Base-by-base conservation (phyloP, 352 stramenopile genomes). In the Peronospora tabacina region DNA sequence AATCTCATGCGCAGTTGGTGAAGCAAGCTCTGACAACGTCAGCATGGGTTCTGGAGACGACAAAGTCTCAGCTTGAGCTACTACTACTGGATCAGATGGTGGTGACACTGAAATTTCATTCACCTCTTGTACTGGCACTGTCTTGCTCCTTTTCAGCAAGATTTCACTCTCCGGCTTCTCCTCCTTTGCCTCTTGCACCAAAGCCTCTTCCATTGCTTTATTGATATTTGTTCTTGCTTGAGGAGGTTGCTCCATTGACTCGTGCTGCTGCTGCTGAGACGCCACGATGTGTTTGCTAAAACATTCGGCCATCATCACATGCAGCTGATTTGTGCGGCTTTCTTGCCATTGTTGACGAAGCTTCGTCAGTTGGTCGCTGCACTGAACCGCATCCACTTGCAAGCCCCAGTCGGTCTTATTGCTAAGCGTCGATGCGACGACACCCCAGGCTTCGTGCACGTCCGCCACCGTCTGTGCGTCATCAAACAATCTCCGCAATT, bases 391-490 rank as follows among this genome's bases (percentile, higher is more conserved):
- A 36, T 68, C 50, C 16, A 58, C 29, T 0, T 38, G 26, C 15
- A 43, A 2, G 1, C 24, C 34, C 33, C 56, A 24, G 11, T 32
- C 20, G 12, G 39, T 33, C 11, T 47, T 11, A 3, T 4, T 29
- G 12, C 52, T 61, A 0, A 58, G 24, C 5, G 7, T 39, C 13
- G 24, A 32, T 3, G 60, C 55, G 13, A 68, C 44, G 32, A 68
- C 38, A 0, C 50, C 50, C 60, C 60, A 68, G 1, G 55, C 60
- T 20, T 68, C 60, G n/a, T 68, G 60, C 40, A 68, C 49, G 20
- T 57, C 50, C n/a, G 50, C 55, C 45, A 65, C 55, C 4, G 55
- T 65, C 51, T 61, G 40, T n/a, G 49, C 60, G 5, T 51, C 30
- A 16, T 68, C 60, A 35, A 68, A 68, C 22, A 52, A 30, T n/a